These are phyloP conservation scores for Neurospora tetrasperma DNA, from an alignment of 495 filamentous ascomycete genomes.

Conservation along the genomic window DNA sequence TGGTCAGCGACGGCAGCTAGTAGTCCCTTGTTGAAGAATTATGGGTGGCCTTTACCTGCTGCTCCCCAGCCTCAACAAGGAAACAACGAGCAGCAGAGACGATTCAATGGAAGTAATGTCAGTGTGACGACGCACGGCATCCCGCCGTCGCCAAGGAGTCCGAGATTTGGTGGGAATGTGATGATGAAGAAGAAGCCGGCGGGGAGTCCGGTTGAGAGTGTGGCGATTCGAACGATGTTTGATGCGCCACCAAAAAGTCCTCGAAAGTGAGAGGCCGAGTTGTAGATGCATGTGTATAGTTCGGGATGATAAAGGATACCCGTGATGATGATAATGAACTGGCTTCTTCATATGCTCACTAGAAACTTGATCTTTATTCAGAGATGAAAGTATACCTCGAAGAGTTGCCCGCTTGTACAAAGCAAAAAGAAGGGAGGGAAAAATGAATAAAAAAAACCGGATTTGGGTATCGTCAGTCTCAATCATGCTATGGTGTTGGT, in stretches of 20 bases:
- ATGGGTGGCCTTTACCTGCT: slow-evolving; percentile 14
- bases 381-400: background rate
- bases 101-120: slow-evolving; percentile 7
- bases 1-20: slow-evolving; percentile 18
- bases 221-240: background rate
- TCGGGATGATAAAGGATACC: background rate
- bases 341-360: background rate
- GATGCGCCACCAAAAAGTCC: background rate
- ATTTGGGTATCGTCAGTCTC: slow-evolving; percentile 3
- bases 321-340: background rate
- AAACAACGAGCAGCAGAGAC: background rate
- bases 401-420: background rate
- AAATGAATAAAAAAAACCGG: slow-evolving; percentile 5
- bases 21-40: slow-evolving; percentile 24
- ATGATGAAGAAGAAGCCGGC: background rate
- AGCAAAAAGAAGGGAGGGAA: slow-evolving; percentile 8
- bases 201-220: background rate
- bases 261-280: background rate
- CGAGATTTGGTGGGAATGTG: slow-evolving; percentile 6
- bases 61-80: slow-evolving; percentile 6
- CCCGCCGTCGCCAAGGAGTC: slow-evolving; percentile 9
- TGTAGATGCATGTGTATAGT: background rate
- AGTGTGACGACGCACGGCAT: background rate
- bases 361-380: background rate
- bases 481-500: background rate